Evolutionary conservation across 1,139 yeast genomes (phyloP).

Genomic region (Debaryomyces subglobosus): DNA sequence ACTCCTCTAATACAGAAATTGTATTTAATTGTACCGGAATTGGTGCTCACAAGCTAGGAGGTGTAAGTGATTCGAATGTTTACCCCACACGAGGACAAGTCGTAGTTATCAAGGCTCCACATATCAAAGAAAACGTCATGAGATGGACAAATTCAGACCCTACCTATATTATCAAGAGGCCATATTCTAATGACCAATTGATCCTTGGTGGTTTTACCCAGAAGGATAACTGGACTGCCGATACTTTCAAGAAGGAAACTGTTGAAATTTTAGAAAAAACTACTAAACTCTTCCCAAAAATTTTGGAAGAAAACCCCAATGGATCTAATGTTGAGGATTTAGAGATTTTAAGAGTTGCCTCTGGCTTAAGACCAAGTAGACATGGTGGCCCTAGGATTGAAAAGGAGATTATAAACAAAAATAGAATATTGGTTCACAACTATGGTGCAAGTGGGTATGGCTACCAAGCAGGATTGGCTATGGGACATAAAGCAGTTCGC

Average conservation of each 20-base stretch:
- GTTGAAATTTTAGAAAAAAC: conserved; percentile 62
- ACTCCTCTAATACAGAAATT: conserved; percentile 35
- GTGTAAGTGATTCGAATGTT: conserved; percentile 54
- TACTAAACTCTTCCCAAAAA: conserved; percentile 54
- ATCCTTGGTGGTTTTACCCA: conserved; percentile 72
- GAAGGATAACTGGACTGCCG: conserved; percentile 58
- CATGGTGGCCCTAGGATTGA: conserved; percentile 71
- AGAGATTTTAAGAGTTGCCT: conserved; percentile 57
- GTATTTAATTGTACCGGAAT: conserved; percentile 75
- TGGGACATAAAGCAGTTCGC: conserved; percentile 41
- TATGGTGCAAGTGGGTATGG: conserved; percentile 83
- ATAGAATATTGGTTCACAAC: conserved; percentile 52
- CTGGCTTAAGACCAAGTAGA: conserved; percentile 73
- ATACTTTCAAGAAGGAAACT: conserved; percentile 56
- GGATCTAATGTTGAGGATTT: conserved; percentile 22
- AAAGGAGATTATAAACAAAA: conserved; percentile 41
- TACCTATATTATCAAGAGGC: conserved; percentile 72
- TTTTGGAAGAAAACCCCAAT: conserved; percentile 38
- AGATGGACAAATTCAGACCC: conserved; percentile 58
- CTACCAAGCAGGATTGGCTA: conserved; percentile 71
- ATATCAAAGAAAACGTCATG: conserved; percentile 48
- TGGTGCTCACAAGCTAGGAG: conserved; percentile 60
- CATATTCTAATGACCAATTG: conserved; percentile 60
- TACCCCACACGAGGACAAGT: conserved; percentile 75
- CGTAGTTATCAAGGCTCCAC: conserved; percentile 62